Evolutionary conservation across 2,329 filamentous ascomycete species (phyloP).

Genomic region (Calonectria pteridis): DNA sequence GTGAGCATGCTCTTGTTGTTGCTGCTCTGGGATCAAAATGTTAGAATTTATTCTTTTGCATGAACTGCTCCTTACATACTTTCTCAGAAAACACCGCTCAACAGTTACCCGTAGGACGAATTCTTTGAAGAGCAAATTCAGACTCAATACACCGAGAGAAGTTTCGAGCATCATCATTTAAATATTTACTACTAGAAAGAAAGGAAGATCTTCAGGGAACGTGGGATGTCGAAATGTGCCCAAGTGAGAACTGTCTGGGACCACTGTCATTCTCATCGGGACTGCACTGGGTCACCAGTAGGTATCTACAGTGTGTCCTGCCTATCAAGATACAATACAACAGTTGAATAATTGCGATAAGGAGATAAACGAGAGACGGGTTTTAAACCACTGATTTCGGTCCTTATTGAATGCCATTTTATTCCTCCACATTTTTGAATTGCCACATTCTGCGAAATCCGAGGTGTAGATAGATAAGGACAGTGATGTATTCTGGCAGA

Average conservation of each 20-base stretch:
- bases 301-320: no score
- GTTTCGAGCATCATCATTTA: no score
- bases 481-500: constrained; percentile 30
- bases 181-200: no score
- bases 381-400: neutral
- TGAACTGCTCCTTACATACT: neutral
- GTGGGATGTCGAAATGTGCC: no score
- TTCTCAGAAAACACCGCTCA: neutral
- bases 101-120: neutral
- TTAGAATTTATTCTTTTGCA: neutral
- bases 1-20: neutral
- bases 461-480: constrained; percentile 25
- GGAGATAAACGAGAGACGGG: neutral
- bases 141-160: neutral
- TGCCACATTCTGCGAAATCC: constrained; percentile 14
- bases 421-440: neutral
- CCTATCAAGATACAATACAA: no score
- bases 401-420: neutral
- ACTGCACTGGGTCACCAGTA: no score
- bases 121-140: neutral
- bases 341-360: no score
- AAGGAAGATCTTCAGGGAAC: no score
- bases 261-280: no score
- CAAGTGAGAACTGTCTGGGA: no score
- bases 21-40: neutral